Percentiles rank a stretch among this genome's conserved stretches.
Conservation (phyloP, 768 basidiomycete species). For the Imleria badia region DNA sequence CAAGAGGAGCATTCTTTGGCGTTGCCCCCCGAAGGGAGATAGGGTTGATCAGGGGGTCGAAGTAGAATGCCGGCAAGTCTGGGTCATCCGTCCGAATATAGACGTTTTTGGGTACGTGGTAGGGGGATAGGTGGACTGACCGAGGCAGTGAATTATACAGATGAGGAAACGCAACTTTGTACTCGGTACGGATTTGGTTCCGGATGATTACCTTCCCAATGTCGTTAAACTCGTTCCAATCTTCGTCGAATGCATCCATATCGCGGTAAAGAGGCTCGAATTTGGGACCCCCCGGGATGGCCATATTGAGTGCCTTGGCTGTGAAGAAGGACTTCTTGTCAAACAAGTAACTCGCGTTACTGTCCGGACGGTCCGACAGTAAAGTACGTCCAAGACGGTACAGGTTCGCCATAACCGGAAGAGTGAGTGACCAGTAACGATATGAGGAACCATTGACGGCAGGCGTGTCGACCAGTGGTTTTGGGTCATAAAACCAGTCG, state of each 20-base stretch:
- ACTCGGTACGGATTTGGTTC: conserved; percentile 97
- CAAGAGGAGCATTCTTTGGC: conserved; percentile 77
- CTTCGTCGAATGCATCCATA: conserved; percentile 97
- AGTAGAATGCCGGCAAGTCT: conserved; percentile 99
- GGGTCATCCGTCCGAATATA: conserved; percentile 99
- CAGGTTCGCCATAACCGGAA: conserved; percentile 96
- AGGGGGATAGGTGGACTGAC: conserved; percentile 87
- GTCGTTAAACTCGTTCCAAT: conserved; percentile 99
- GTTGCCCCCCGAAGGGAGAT: conserved; percentile 87
- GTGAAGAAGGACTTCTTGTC: conserved; percentile 99
- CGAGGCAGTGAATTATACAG: conserved; percentile 98
- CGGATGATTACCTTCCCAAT: conserved; percentile 99
- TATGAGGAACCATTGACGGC: conserved; percentile 92
- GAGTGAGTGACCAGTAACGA: conserved; percentile 85
- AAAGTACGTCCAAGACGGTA: conserved; percentile 95
- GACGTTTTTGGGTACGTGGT: conserved; percentile 94
- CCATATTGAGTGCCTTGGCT: conserved; percentile 95
- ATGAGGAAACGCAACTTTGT: conserved; percentile 99
- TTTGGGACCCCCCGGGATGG: conserved; percentile 97
- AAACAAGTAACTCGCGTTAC: conserved; percentile 89
- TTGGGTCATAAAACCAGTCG: conserved; percentile 99
- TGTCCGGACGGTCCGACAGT: conserved; percentile 89
- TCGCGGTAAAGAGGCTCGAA: conserved; percentile 97
- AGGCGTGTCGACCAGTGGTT: conserved; percentile 88
- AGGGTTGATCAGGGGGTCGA: conserved; percentile 97